Percentiles rank a stretch among this genome's conserved stretches.
Conservation (phyloP, 208 protist genomes). For the Endotrypanum monterogeii region DNA sequence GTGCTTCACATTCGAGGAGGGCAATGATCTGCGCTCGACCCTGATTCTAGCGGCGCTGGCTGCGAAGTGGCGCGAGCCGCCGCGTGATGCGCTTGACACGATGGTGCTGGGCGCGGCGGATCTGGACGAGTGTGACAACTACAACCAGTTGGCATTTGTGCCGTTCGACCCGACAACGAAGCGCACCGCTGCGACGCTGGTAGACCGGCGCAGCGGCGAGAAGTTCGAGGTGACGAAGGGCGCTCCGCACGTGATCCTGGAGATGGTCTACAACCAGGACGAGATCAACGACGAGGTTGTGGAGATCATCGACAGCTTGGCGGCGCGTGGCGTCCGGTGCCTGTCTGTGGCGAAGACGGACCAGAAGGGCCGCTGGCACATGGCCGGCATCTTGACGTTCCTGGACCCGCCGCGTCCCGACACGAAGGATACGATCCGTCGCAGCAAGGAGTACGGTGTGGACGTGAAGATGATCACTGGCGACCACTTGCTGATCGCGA, state of each 20-base stretch:
- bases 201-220: constrained; percentile 60
- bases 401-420: constrained; percentile 93
- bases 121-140: constrained; percentile 83
- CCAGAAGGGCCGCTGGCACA: constrained; percentile 62
- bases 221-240: constrained; percentile 89
- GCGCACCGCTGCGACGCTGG: constrained; percentile 56
- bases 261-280: constrained; percentile 77
- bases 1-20: constrained; percentile 72
- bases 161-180: constrained; percentile 22
- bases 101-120: constrained; percentile 81
- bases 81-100: constrained; percentile 89
- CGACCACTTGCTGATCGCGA: constrained; percentile 92
- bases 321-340: constrained; percentile 72
- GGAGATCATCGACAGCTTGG: constrained; percentile 71
- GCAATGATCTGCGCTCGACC: constrained; percentile 55
- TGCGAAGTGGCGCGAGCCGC: constrained; percentile 91
- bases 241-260: constrained; percentile 82
- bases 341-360: constrained; percentile 70
- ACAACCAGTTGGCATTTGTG: constrained; percentile 71
- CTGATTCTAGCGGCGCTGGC: constrained; percentile 83
- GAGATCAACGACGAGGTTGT: constrained; percentile 75
- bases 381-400: constrained; percentile 90
- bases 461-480: constrained; percentile 97
- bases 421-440: constrained; percentile 86
- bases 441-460: constrained; percentile 86